phyloP scores from a whole-genome alignment of 1,139 yeast species.

The Debaryomyces sp. region DNA sequence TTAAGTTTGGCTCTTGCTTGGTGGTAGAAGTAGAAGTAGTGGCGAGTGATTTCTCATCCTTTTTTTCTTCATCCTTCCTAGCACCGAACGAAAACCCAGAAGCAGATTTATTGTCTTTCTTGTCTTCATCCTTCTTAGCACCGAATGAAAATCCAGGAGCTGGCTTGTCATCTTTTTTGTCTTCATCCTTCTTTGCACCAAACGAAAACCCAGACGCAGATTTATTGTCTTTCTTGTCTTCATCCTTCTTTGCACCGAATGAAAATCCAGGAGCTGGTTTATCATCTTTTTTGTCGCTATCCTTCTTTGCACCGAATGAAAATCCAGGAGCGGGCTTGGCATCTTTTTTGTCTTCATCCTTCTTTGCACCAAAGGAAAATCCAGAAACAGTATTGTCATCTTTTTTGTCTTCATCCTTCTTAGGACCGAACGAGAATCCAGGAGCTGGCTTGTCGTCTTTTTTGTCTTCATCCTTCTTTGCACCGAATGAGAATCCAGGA shows the following conservation, averaged over 20 bases:
- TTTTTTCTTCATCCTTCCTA: constrained; percentile 22
- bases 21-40: constrained; percentile 18
- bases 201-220: constrained; percentile 18
- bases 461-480: constrained; percentile 24
- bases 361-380: constrained; percentile 24
- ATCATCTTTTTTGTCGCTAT: constrained; percentile 22
- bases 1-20: constrained; percentile 33
- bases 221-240: constrained; percentile 19
- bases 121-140: constrained; percentile 22
- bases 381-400: constrained; percentile 12
- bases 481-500: constrained; percentile 21
- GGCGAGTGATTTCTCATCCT: constrained; percentile 13
- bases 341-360: constrained; percentile 22
- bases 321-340: constrained; percentile 23
- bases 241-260: constrained; percentile 24
- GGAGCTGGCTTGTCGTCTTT: no score
- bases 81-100: constrained; percentile 27
- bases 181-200: constrained; percentile 21
- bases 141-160: constrained; percentile 28
- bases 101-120: constrained; percentile 22
- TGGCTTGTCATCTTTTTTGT: constrained; percentile 22
- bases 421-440: no score
- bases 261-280: constrained; percentile 22
- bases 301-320: constrained; percentile 27
- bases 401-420: no score